A percentile compares a stretch with the other conserved stretches of the same genome.
phyloP scores from a whole-genome alignment of 2,329 filamentous ascomycete genomes.

The Acephala macrosclerotiorum region DNA sequence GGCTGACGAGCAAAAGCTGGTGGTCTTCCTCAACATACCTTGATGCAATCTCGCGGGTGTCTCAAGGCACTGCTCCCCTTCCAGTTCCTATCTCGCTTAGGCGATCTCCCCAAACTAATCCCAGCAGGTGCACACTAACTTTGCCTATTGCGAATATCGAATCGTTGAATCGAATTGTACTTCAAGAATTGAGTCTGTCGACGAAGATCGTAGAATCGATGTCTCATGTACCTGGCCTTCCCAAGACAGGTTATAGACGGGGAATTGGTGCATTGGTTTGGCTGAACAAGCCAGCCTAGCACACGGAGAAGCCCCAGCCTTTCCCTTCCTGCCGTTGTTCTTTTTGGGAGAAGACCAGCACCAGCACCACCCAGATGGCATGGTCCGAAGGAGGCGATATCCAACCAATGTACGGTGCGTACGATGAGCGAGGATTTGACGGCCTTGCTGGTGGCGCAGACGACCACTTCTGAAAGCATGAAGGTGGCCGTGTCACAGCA shows the following conservation, averaged over 20 bases:
- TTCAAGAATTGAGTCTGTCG: neutral
- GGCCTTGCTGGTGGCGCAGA: slow-evolving; percentile 1
- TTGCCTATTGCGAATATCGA: neutral
- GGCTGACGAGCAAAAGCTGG: slow-evolving; percentile 13
- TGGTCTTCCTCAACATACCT: slow-evolving; percentile 20
- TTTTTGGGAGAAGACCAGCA: neutral
- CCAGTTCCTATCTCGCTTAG: slow-evolving; percentile 26
- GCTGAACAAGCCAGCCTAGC: neutral
- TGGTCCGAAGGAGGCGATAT: neutral
- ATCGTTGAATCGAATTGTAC: neutral
- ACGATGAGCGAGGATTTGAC: neutral
- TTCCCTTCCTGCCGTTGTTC: neutral
- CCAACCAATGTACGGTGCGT: slow-evolving; percentile 6
- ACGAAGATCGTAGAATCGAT: no score
- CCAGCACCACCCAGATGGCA: neutral
- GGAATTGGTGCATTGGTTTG: slow-evolving; percentile 2
- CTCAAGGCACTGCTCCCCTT: slow-evolving; percentile 18
- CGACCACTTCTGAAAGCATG: neutral
- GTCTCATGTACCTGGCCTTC: neutral
- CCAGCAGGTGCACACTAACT: neutral
- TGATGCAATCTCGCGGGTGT: slow-evolving; percentile 24
- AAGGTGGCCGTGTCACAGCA: slow-evolving; percentile 1
- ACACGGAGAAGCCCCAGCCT: slow-evolving; percentile 9
- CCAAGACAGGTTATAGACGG: neutral
- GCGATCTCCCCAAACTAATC: neutral